Percentiles rank a stretch among this genome's conserved stretches.
Evolutionary conservation across 495 filamentous ascomycete species (phyloP).

Genomic region (Hypoxylon rickii): DNA sequence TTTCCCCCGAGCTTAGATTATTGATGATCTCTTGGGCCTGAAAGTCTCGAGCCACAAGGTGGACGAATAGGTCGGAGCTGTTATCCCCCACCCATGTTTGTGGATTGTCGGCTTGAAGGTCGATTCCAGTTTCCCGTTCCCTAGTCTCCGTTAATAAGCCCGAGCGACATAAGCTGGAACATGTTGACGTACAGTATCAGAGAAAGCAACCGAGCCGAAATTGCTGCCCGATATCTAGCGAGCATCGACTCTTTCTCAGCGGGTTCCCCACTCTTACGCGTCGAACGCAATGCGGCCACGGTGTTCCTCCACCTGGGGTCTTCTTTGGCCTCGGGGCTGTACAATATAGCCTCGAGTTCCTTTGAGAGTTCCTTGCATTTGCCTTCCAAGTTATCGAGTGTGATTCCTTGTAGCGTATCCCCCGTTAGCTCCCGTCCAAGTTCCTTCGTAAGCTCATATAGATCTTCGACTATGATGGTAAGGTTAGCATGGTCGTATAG

Average conservation of each 20-base stretch:
- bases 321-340: neutral
- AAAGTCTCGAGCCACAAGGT: neutral
- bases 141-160: neutral
- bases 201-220: neutral
- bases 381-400: neutral
- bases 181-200: neutral
- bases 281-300: neutral
- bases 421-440: neutral
- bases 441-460: neutral
- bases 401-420: neutral
- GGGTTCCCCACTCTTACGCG: neutral
- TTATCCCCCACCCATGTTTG: neutral
- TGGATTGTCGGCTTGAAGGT: neutral
- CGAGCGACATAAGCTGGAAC: neutral
- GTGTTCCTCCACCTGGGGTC: neutral
- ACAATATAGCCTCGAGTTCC: neutral
- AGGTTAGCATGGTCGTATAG: neutral
- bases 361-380: neutral
- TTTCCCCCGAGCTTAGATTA: neutral
- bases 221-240: neutral
- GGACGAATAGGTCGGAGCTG: neutral
- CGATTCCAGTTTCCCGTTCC: neutral
- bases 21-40: neutral
- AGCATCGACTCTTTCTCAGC: neutral
- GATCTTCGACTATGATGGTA: neutral